These are phyloP conservation scores for Eimeria maxima DNA, from an alignment of 169 alveolate genomes.

Conservation along the genomic window DNA sequence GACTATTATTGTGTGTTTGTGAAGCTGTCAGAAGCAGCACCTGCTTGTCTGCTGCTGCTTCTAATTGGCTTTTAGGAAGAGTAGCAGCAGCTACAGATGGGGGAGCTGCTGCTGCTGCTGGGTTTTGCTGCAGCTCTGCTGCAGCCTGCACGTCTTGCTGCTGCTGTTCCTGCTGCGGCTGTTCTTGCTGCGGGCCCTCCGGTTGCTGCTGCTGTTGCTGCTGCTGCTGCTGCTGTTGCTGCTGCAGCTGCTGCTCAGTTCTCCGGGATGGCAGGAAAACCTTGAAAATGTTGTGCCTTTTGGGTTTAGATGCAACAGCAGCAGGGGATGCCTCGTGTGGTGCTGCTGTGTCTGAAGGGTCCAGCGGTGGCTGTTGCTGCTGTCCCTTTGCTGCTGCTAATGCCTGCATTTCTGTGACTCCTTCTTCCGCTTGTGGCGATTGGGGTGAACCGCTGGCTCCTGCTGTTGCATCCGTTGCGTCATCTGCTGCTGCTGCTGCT, in stretches of 20 bases:
- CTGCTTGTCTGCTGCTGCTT: too few relatives aligned
- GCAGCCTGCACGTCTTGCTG: too few relatives aligned
- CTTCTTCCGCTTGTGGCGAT: neutral
- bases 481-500: neutral
- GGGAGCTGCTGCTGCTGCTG: too few relatives aligned
- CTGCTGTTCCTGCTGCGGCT: neutral
- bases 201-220: conserved; percentile 1
- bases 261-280: neutral
- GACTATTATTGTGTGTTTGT: too few relatives aligned
- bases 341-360: neutral
- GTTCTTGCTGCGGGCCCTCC: neutral
- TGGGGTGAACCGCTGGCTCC: neutral
- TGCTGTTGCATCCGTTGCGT: conserved; percentile 1
- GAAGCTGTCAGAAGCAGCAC: too few relatives aligned
- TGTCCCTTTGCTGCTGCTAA: neutral
- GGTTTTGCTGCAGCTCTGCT: too few relatives aligned
- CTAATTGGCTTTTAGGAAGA: too few relatives aligned
- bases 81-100: neutral
- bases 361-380: too few relatives aligned
- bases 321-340: neutral
- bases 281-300: neutral
- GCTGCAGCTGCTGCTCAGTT: neutral
- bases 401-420: neutral
- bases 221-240: neutral
- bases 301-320: neutral